Percentiles rank a stretch among this genome's conserved stretches.
These are phyloP conservation scores for Aspergillus quadrilineatus DNA, from an alignment of 2,329 filamentous ascomycete genomes.

Conservation along the genomic window DNA sequence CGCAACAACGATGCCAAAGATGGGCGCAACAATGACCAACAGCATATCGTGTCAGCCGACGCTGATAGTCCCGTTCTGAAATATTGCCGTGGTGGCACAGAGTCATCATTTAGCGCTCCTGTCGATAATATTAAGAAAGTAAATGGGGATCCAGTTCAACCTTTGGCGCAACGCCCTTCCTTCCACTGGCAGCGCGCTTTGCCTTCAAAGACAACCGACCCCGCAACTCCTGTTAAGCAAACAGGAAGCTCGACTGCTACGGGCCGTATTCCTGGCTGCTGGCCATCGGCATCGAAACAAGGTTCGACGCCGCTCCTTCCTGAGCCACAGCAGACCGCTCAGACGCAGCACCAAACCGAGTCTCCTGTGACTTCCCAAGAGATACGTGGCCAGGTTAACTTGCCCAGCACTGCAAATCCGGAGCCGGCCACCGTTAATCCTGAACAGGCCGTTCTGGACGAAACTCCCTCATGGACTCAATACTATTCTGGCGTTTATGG, in stretches of 20 bases:
- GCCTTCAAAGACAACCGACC: background rate
- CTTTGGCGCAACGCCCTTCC: background rate
- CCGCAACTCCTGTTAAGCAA: background rate
- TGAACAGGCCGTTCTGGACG: background rate
- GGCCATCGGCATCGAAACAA: background rate
- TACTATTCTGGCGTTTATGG: conserved; percentile 8
- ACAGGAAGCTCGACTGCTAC: background rate
- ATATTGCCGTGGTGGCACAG: conserved; percentile 15
- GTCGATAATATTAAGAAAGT: background rate
- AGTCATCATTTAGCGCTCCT: background rate
- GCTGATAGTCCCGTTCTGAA: conserved; percentile 8
- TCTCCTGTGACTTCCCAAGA: background rate
- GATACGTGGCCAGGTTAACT: too few relatives aligned
- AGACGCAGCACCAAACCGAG: background rate
- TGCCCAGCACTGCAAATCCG: too few relatives aligned
- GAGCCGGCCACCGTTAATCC: background rate
- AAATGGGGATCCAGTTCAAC: background rate
- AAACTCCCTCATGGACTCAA: background rate
- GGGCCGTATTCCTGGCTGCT: conserved; percentile 5
- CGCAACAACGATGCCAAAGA: conserved; percentile 10
- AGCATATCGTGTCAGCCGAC: background rate
- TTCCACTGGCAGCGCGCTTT: background rate
- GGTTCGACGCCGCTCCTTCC: background rate
- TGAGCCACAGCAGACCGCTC: background rate
- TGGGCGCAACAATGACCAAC: background rate